Conservation (phyloP, 2,329 filamentous ascomycete genomes). For the Claviceps fusiformis region DNA sequence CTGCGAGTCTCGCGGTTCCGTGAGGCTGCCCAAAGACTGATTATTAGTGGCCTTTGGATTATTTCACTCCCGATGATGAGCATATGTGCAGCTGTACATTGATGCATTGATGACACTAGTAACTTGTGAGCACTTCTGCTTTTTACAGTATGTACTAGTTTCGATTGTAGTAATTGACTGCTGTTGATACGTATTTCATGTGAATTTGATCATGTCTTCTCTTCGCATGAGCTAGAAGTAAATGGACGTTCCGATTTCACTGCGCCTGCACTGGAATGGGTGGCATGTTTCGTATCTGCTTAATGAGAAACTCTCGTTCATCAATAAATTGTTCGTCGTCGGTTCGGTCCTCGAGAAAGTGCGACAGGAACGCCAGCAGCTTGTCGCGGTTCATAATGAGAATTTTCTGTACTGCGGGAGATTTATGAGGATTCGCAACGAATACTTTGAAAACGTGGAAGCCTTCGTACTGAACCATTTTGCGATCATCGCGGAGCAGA, state of each 20-base stretch:
- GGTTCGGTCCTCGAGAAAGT: conserved; percentile 85
- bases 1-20: not conserved
- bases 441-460: conserved; percentile 99
- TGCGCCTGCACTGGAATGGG: conserved; percentile 40
- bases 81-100: not conserved
- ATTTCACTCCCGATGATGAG: not conserved
- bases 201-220: not conserved
- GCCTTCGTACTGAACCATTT: conserved; percentile 98
- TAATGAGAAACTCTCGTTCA: conserved; percentile 92
- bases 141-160: not conserved
- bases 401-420: conserved; percentile 88
- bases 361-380: conserved; percentile 74
- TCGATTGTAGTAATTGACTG: not conserved
- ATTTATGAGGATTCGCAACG: conserved; percentile 96
- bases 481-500: conserved; percentile 81
- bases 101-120: not conserved
- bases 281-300: conserved; percentile 69
- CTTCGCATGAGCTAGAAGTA: not conserved
- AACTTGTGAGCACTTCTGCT: not conserved
- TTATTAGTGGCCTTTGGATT: not conserved
- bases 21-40: not conserved
- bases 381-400: conserved; percentile 92
- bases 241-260: conserved; percentile 14
- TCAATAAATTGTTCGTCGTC: conserved; percentile 98
- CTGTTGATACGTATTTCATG: not conserved